These are phyloP conservation scores for Neurospora sp. DNA, from an alignment of 495 filamentous ascomycete genomes.

Conservation along the genomic window DNA sequence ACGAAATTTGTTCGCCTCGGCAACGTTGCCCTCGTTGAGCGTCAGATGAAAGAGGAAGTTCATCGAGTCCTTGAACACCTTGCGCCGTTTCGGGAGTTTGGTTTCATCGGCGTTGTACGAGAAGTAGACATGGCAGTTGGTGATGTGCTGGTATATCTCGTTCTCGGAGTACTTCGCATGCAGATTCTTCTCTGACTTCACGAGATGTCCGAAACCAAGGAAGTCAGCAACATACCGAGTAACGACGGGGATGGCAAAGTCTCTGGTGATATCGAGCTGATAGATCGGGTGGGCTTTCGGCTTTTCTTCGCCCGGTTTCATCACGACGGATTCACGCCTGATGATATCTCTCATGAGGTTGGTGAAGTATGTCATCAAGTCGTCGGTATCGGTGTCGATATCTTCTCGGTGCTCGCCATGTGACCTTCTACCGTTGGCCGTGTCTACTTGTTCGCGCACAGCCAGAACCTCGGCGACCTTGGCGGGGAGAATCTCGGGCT, in stretches of 20 bases:
- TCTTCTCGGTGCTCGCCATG: neutral
- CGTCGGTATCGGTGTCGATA: neutral
- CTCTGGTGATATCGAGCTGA: constrained; percentile 11
- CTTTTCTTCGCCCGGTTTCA: neutral
- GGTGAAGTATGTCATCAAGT: constrained; percentile 3
- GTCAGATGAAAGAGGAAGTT: constrained; percentile 3
- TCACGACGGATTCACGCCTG: constrained; percentile 5
- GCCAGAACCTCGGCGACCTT: constrained; percentile 1
- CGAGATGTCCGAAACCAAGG: constrained; percentile 9
- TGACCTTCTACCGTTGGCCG: neutral
- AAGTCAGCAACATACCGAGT: constrained; percentile 12
- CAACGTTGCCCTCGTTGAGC: constrained; percentile 2
- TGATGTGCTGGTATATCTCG: constrained; percentile 14
- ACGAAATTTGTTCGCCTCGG: neutral
- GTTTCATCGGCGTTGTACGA: constrained; percentile 13
- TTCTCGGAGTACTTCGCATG: constrained; percentile 7
- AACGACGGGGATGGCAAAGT: constrained; percentile 12
- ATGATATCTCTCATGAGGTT: constrained; percentile 3
- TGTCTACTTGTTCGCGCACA: neutral
- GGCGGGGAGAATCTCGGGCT: neutral
- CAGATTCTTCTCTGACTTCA: neutral
- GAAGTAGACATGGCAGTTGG: constrained; percentile 12
- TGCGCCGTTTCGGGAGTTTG: constrained; percentile 7
- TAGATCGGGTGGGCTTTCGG: neutral
- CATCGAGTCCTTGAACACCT: constrained; percentile 7